Evolutionary conservation across 2,329 filamentous ascomycete species (phyloP), one percentile per base, ranked within the genome.

Genomic region (Fusarium sp.): DNA sequence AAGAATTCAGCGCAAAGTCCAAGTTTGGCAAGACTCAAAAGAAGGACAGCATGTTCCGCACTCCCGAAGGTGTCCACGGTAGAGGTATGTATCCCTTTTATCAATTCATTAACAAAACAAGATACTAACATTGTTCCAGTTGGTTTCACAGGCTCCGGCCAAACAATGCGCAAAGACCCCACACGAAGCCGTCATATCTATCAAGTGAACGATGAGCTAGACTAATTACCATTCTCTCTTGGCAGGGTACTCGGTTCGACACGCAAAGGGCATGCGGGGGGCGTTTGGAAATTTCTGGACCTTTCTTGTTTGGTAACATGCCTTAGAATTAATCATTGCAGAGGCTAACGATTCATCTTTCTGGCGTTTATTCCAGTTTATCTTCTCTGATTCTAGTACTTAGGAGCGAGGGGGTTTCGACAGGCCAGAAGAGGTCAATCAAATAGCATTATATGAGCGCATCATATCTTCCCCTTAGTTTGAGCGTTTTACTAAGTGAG

Each of bases 21-120:
- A 94, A 93, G 77, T 84, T 89, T 70, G 88, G 85, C 70, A 91
- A 91, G 79, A 72, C 82, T 7, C 81, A 83, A 44, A 95, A 95
- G 83, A 97, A 97, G 82, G 93, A 97, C 51, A 97, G 94, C 85
- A 98, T 98, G 94, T 98, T 98, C 79, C 90, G 94, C 48, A 98
- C 94, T 4, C 94, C 94, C 1, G 94, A 97, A 32, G 91, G 93
- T 66, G 87, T 96, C 25, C 88, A 93, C 76, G 94, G 92, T 61
- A 89, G 94, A 91, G 94, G 94, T 97, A 83, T 73, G 86, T 20
- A 22, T 18, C 3, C 7, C 13, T 11, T 6, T 10, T 8, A 7
- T 25, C 12, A 4, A 11, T 16, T 3, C 27, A 13, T 14, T 11
- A 10, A 24, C 9, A 10, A 44, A 46, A 10, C 6, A 45, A 27